A percentile compares a stretch with the other conserved stretches of the same genome.
These are phyloP conservation scores for Nepenthes alata DNA, from an alignment of 179 eudicot genomes.

Conservation along the genomic window DNA sequence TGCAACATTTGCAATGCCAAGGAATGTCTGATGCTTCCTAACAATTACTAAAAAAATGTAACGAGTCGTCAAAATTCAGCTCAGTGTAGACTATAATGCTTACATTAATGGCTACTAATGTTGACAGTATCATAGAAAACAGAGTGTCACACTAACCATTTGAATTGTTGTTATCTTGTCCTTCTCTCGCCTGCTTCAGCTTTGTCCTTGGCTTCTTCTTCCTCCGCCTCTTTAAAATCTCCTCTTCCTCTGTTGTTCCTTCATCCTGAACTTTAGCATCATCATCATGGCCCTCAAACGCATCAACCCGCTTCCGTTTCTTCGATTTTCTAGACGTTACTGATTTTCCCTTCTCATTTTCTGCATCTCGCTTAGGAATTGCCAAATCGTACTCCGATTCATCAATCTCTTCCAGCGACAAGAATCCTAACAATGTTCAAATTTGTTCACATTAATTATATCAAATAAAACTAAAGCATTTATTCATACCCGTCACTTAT, in stretches of 20 bases:
- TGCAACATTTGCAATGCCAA: too few species aligned
- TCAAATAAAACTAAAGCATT: background rate
- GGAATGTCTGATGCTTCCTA: too few species aligned
- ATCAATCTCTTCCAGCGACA: conserved; percentile 85
- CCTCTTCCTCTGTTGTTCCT: conserved; percentile 16
- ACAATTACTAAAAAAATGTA: too few species aligned
- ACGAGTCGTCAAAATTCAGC: too few species aligned
- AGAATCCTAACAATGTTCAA: conserved; percentile 39
- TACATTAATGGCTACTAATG: background rate
- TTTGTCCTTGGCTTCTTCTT: conserved; percentile 9
- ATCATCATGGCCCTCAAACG: conserved; percentile 14
- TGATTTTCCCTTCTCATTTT: conserved; percentile 12
- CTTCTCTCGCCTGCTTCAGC: conserved; percentile 15
- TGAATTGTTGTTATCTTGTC: conserved; percentile 15
- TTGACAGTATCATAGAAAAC: background rate
- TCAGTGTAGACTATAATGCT: too few species aligned
- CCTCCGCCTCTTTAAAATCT: conserved; percentile 22
- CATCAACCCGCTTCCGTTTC: conserved; percentile 33
- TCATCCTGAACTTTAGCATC: conserved; percentile 14
- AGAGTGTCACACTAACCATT: conserved; percentile 17
- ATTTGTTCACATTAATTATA: background rate
- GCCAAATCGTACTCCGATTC: conserved; percentile 47
- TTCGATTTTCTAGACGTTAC: conserved; percentile 16
- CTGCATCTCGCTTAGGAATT: conserved; percentile 24
- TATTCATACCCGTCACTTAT: background rate